Percentiles rank a stretch among this genome's conserved stretches.
Conservation (phyloP, 2,329 filamentous ascomycete species). For the Nemania sp. region DNA sequence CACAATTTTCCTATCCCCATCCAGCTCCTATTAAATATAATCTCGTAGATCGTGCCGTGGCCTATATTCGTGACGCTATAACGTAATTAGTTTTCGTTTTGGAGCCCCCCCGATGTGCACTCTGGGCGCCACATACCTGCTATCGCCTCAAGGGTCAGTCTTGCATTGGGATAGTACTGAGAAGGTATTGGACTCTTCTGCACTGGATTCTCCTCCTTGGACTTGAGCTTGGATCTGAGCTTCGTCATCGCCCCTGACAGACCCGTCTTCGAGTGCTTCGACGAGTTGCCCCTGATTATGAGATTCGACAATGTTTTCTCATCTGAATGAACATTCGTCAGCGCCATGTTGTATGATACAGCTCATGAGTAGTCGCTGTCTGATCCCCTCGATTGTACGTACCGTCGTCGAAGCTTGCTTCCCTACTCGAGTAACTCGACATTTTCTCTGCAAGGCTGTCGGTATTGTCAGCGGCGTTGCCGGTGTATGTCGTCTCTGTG, state of each 20-base stretch:
- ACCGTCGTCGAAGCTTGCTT: constrained; percentile 22
- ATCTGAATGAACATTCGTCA: constrained; percentile 20
- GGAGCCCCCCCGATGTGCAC: neutral
- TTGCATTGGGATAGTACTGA: constrained; percentile 18
- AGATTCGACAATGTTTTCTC: constrained; percentile 17
- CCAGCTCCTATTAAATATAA: neutral
- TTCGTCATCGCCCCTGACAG: constrained; percentile 27
- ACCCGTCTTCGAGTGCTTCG: constrained; percentile 8
- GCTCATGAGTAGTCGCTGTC: neutral
- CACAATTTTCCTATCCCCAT: neutral
- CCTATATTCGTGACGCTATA: constrained; percentile 16
- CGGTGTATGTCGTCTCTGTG: constrained; percentile 34
- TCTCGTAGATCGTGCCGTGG: neutral
- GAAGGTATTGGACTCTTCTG: constrained; percentile 15
- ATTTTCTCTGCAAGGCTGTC: neutral
- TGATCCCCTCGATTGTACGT: constrained; percentile 1
- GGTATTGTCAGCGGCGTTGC: constrained; percentile 25
- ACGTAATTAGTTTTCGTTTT: neutral
- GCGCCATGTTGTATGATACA: neutral
- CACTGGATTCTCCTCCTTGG: constrained; percentile 18
- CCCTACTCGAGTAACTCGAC: neutral
- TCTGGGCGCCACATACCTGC: constrained; percentile 9
- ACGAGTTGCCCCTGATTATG: constrained; percentile 9
- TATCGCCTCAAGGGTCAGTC: constrained; percentile 21
- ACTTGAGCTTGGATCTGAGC: constrained; percentile 31